Evolutionary conservation across 257 asterid species (phyloP).

Genomic region (Apocynum venetum): DNA sequence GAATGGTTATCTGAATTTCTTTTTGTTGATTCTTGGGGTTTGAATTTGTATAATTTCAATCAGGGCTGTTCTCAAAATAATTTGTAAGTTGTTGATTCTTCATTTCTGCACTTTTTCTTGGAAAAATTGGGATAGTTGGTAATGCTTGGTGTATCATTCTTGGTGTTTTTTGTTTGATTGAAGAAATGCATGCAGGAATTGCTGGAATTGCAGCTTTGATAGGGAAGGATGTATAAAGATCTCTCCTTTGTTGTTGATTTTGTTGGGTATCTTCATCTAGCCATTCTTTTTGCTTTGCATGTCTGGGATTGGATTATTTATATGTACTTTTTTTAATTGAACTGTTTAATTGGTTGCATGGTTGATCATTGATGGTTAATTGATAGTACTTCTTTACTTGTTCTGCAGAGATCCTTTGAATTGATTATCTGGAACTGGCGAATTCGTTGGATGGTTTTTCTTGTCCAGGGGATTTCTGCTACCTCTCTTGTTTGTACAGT

Average conservation of each 20-base stretch:
- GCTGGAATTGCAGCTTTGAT: background rate
- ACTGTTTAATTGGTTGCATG: constrained; percentile 6
- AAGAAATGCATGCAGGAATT: constrained; percentile 2
- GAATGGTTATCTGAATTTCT: background rate
- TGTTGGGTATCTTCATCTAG: background rate
- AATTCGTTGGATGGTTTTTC: background rate
- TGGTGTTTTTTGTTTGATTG: background rate
- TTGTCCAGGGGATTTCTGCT: background rate
- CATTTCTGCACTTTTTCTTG: background rate
- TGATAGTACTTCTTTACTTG: background rate
- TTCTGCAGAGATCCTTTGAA: background rate
- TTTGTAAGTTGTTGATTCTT: background rate
- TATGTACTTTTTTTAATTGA: background rate
- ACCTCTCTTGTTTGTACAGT: background rate
- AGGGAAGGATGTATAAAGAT: background rate
- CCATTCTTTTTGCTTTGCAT: background rate
- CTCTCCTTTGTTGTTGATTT: background rate
- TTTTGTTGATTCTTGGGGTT: background rate
- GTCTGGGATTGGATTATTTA: background rate
- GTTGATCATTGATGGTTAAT: background rate
- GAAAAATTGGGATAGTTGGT: background rate
- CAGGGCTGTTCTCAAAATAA: background rate
- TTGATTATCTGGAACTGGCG: background rate
- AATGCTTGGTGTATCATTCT: background rate
- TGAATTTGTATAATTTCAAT: background rate